Evolutionary conservation across 345 rosid species (phyloP).

Genomic region (Nephelium lappaceum): DNA sequence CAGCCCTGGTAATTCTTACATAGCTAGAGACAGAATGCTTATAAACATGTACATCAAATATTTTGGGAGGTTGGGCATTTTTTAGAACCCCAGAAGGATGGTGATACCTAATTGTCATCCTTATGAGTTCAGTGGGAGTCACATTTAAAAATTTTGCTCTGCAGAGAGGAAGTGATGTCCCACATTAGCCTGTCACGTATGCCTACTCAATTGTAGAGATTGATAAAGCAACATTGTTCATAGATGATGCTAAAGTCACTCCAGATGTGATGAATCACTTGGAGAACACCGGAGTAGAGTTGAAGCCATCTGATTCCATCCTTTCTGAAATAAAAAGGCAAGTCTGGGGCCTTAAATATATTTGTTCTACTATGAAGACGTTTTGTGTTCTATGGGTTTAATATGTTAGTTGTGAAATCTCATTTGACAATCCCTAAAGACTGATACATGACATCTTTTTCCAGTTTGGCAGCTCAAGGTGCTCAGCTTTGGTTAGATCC

Average conservation of each 20-base stretch:
- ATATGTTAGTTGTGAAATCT: background rate
- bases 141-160: constrained; percentile 24
- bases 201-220: constrained; percentile 83
- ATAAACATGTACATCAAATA: too few species aligned
- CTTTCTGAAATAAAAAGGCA: too few species aligned
- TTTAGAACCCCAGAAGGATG: background rate
- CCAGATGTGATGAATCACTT: too few species aligned
- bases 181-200: constrained; percentile 96
- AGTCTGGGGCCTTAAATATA: background rate
- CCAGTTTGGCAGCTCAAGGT: constrained; percentile 81
- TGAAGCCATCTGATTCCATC: too few species aligned
- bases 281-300: too few species aligned
- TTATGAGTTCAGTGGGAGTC: background rate
- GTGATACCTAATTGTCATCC: background rate
- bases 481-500: too few species aligned
- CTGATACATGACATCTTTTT: constrained; percentile 22
- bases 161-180: constrained; percentile 96
- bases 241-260: too few species aligned
- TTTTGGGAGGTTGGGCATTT: too few species aligned
- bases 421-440: constrained; percentile 11
- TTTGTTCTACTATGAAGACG: constrained; percentile 1
- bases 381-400: background rate
- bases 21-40: too few species aligned
- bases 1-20: too few species aligned
- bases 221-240: too few species aligned